Base-by-base conservation (phyloP, 805 yeast species). In the Wickerhamiella alocasiicola region DNA sequence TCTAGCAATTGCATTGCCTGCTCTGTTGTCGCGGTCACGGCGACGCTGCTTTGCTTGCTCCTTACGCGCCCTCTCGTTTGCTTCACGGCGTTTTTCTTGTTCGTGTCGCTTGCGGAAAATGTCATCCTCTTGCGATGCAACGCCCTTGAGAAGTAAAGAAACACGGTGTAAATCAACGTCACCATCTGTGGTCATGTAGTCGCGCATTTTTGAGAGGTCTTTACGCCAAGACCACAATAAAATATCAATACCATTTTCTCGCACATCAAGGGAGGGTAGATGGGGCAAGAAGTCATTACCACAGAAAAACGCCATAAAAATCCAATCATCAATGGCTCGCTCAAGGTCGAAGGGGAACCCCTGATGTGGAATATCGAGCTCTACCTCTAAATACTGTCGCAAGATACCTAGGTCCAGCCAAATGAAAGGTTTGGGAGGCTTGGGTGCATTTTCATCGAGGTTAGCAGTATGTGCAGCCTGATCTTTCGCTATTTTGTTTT, bases 251-350 rank as follows among this genome's bases (percentile, higher is more conserved):
- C 95, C 87, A 54, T 83, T 82, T 59, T 91, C 97, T 51, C 98
- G 74, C 31, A 91, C 96, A 54, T 88, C 95, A 42, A 91, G 69
- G 23, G 93, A 77, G 3, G 99, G 97, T 50, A 91, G 65, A 62
- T 88, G 97, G 1, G 99, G 99, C 53, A 91, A 65, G 69, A 91
- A 91, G 74, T 91, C 99, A 57, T 91, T 91, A 61, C 99, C 99
- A 48, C 88, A 93, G 56, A 91, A 91, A 66, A 91, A 91, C 70
- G 97, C 88, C 87, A 91, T 80, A 51, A 91, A 91, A 12, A 91
- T 84, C 98, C 98, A 91, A 62, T 91, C 99, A 57, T 91, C 99
- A 46, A 91, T 78, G 2, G 97, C 96, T 44, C 98, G 69, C 62
- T 91, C 99, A 41, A 87, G 60, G 56, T 91, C 96, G 61, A 79